Conservation (phyloP, 2,329 filamentous ascomycete species). For the Ophiocordyceps camponoti-saundersi region DNA sequence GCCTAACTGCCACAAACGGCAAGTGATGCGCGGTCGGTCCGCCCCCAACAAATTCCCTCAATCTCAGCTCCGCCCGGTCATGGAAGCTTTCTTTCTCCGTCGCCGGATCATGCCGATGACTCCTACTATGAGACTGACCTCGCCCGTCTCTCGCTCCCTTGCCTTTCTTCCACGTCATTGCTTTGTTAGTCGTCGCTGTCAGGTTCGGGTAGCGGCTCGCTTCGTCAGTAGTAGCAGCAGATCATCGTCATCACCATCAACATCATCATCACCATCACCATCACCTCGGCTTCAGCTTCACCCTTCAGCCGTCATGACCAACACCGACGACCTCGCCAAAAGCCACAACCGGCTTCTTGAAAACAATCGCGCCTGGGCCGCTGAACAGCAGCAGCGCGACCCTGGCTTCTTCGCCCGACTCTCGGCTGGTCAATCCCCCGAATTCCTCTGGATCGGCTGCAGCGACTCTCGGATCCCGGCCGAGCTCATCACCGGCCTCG, state of each 20-base stretch:
- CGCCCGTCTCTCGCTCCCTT: too few species aligned
- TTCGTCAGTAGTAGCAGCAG: too few species aligned
- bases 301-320: background rate
- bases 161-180: background rate
- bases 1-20: too few species aligned
- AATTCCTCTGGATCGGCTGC: slow-evolving; percentile 81
- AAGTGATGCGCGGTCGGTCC: too few species aligned
- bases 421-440: slow-evolving; percentile 45
- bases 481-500: slow-evolving; percentile 65
- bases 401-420: slow-evolving; percentile 50
- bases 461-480: slow-evolving; percentile 85
- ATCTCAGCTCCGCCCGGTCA: too few species aligned
- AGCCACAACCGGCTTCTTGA: slow-evolving; percentile 52
- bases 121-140: too few species aligned
- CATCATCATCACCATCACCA: too few species aligned
- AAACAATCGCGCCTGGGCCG: slow-evolving; percentile 50
- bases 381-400: slow-evolving; percentile 37
- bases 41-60: too few species aligned
- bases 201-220: background rate
- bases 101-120: too few species aligned
- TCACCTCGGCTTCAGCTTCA: background rate
- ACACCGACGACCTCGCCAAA: slow-evolving; percentile 32
- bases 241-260: too few species aligned
- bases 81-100: too few species aligned
- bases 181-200: background rate